phyloP scores from a whole-genome alignment of 805 yeast species.

The Ogataea polymorpha region DNA sequence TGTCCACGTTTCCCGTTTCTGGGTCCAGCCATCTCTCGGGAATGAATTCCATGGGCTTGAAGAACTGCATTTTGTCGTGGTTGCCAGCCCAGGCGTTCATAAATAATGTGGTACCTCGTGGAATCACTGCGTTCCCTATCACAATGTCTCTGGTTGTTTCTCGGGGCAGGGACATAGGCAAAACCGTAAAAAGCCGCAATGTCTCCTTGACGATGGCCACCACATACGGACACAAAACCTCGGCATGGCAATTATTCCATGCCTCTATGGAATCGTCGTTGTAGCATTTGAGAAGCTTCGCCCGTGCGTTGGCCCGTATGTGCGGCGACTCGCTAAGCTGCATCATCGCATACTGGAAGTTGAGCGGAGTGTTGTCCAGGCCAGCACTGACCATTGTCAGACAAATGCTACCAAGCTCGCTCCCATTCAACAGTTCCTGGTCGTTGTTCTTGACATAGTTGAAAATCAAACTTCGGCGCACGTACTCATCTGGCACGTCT shows the following conservation, averaged over 20 bases:
- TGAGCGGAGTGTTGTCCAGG: constrained; percentile 66
- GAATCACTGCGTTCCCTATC: constrained; percentile 43
- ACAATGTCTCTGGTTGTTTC: constrained; percentile 49
- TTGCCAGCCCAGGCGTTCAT: constrained; percentile 73
- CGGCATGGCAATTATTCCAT: constrained; percentile 23
- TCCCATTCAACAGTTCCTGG: constrained; percentile 26
- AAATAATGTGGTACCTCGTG: constrained; percentile 51
- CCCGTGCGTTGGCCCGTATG: constrained; percentile 44
- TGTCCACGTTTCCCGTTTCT: constrained; percentile 13
- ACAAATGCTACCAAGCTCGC: constrained; percentile 58
- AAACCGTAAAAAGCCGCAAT: constrained; percentile 57
- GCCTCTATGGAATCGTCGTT: constrained; percentile 24
- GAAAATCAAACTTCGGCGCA: constrained; percentile 26
- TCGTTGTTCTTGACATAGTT: constrained; percentile 21
- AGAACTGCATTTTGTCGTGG: constrained; percentile 49
- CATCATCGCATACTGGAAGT: constrained; percentile 57
- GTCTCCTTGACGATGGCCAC: constrained; percentile 62
- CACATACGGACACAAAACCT: constrained; percentile 44
- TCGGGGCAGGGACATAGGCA: constrained; percentile 68
- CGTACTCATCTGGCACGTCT: constrained; percentile 3
- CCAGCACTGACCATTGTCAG: constrained; percentile 80
- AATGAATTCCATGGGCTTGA: constrained; percentile 42
- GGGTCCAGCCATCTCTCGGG: constrained; percentile 52
- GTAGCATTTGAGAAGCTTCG: constrained; percentile 37
- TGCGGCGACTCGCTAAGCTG: constrained; percentile 45